phyloP scores from a whole-genome alignment of 177 flowering plant species.

The Vitis hybrid region DNA sequence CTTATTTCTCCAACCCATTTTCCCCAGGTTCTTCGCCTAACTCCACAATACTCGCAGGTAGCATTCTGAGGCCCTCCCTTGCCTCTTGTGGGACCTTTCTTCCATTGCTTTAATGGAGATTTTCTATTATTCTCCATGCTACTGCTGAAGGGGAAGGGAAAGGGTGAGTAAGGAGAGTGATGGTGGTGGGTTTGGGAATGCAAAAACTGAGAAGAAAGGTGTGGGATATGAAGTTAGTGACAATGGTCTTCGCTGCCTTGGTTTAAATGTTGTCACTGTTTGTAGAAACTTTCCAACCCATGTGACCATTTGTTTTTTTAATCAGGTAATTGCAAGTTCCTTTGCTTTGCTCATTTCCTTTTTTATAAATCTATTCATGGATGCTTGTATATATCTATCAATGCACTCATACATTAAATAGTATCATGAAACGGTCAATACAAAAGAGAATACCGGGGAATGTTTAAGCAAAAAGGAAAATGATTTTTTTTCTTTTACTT shows the following conservation, averaged over 20 bases:
- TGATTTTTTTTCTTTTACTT: too few relatives aligned
- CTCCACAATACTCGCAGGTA: slow-evolving; percentile 84
- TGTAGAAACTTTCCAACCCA: slow-evolving; percentile 37
- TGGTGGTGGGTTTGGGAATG: neutral
- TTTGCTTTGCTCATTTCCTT: neutral
- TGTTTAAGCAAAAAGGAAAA: too few relatives aligned
- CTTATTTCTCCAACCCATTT: slow-evolving; percentile 99
- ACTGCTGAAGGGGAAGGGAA: neutral
- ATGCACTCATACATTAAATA: too few relatives aligned
- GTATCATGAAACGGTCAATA: too few relatives aligned
- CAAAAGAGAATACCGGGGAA: too few relatives aligned
- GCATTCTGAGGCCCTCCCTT: slow-evolving; percentile 98
- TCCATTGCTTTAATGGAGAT: slow-evolving; percentile 78
- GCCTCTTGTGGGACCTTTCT: slow-evolving; percentile 92
- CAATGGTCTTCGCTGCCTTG: slow-evolving; percentile 21
- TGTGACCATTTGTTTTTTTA: slow-evolving; percentile 55
- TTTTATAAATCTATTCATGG: neutral
- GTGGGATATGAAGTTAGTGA: slow-evolving; percentile 57
- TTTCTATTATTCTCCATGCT: slow-evolving; percentile 60
- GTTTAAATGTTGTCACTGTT: slow-evolving; percentile 87
- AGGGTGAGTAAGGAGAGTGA: slow-evolving; percentile 10
- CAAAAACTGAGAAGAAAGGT: slow-evolving; percentile 19
- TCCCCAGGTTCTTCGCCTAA: slow-evolving; percentile 95
- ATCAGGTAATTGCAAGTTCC: neutral
- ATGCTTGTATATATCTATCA: too few relatives aligned